phyloP scores from a whole-genome alignment of 352 stramenopile species.

The Phytophthora ohioensis region DNA sequence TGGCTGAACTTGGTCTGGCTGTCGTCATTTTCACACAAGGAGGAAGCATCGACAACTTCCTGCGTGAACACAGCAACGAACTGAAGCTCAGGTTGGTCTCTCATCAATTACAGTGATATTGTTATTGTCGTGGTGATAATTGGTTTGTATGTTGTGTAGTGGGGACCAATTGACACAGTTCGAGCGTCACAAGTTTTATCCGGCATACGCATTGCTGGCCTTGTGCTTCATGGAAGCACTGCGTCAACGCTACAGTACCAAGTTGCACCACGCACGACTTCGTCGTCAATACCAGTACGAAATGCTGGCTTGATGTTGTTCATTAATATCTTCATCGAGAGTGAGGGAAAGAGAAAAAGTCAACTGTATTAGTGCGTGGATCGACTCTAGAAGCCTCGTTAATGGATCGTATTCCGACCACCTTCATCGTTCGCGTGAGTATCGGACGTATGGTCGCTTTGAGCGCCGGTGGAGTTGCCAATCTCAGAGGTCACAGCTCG shows the following conservation, averaged over 20 bases:
- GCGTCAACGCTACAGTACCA: conserved; percentile 80
- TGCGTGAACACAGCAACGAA: conserved; percentile 70
- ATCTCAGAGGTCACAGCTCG: conserved; percentile 24
- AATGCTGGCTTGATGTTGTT: conserved; percentile 32
- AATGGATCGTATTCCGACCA: conserved; percentile 34
- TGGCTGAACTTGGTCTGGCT: conserved; percentile 74
- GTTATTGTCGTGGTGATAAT: neutral
- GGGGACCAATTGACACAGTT: conserved; percentile 58
- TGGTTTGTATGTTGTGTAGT: conserved; percentile 22
- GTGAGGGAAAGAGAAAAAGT: neutral
- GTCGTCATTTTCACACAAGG: conserved; percentile 85
- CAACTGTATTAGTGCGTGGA: conserved; percentile 13
- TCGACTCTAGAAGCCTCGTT: neutral
- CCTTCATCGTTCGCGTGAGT: conserved; percentile 4
- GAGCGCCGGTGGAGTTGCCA: neutral
- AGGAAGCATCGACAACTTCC: conserved; percentile 67
- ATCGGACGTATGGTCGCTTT: neutral
- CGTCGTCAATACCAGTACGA: conserved; percentile 75
- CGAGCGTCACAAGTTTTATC: conserved; percentile 78
- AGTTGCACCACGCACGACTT: conserved; percentile 57
- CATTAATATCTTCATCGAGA: neutral
- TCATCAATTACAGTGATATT: neutral
- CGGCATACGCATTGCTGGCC: conserved; percentile 70
- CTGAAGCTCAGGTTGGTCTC: conserved; percentile 65
- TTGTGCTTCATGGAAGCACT: conserved; percentile 80